Evolutionary conservation across 306 rosid species (phyloP), one percentile per base, ranked within the genome.

Genomic region (Citrullus colocynthis): DNA sequence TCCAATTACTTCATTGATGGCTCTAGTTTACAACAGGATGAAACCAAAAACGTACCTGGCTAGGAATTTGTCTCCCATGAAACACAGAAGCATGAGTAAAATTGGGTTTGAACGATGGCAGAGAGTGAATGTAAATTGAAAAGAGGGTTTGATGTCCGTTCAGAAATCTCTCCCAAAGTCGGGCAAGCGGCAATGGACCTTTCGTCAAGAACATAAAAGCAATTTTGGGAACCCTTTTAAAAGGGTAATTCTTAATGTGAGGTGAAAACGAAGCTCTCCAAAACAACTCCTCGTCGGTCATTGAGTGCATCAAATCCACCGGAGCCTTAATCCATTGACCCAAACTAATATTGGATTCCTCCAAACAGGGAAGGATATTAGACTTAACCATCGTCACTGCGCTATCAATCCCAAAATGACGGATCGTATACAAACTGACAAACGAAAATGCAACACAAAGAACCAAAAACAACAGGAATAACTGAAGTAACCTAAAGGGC

Each of bases 161-260:
- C 39, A 96, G 74, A 91, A 96, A 96, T 85, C 88, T 96, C 90
- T 96, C 98, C 99, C 98, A 96, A 55, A 96, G 90, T 7, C 93
- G 96, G 42, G 99, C 90, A 21, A 96, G 80, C 9, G 97, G 99
- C 91, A 96, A 79, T 2, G 96, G 93, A 30, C 99, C 99, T 78
- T 92, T 96, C 9, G 98, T 92, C 86, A 96, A 82, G 85, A 96
- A 96, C 99, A 96, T 92, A 51, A 96, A 88, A 36, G 98, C 99
- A 83, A 92, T 83, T 91, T 92, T 96, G 0, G 92, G 98, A 83
- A 91, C 96, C 78, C 97, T 88, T 16, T 59, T 30, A 66, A 85
- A 92, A 72, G 99, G 99, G 81, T 88, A 92, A n/a, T 67, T 70
- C 67, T 80, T 83, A 18, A 87, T 86, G 82, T 87, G 65, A 76